Evolutionary conservation across 2,329 filamentous ascomycete genomes (phyloP).

Genomic region (Apiospora marii): DNA sequence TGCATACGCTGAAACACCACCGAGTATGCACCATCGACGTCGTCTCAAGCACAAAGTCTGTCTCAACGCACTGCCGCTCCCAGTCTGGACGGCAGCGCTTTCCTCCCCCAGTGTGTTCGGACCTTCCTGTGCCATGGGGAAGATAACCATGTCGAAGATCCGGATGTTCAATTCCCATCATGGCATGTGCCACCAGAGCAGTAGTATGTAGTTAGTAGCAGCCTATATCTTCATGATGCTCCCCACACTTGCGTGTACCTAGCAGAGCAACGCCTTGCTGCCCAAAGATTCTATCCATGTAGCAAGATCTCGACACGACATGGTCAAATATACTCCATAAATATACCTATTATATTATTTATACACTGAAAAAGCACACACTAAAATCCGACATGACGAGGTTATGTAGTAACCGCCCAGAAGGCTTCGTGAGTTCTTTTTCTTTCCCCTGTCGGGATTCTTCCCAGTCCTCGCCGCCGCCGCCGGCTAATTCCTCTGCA

Average conservation of each 20-base stretch:
- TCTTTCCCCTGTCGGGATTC: too few relatives aligned
- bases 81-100: not conserved
- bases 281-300: too few relatives aligned
- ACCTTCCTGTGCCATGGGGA: not conserved
- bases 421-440: constrained; percentile 27
- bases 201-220: too few relatives aligned
- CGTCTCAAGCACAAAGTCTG: constrained; percentile 12
- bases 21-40: constrained; percentile 3
- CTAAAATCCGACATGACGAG: constrained; percentile 19
- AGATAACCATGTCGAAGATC: not conserved
- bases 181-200: not conserved
- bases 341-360: too few relatives aligned
- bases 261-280: not conserved
- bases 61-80: not conserved
- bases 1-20: constrained; percentile 9
- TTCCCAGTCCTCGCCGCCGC: not conserved
- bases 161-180: not conserved
- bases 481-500: not conserved
- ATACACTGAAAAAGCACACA: too few relatives aligned
- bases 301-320: too few relatives aligned
- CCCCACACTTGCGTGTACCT: not conserved
- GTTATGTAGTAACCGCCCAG: constrained; percentile 28
- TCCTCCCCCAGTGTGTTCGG: not conserved
- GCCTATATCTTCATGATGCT: not conserved
- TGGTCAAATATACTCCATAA: not conserved